Conservation (phyloP, 2,329 filamentous ascomycete genomes). For the Trichophyton schoenleinii region DNA sequence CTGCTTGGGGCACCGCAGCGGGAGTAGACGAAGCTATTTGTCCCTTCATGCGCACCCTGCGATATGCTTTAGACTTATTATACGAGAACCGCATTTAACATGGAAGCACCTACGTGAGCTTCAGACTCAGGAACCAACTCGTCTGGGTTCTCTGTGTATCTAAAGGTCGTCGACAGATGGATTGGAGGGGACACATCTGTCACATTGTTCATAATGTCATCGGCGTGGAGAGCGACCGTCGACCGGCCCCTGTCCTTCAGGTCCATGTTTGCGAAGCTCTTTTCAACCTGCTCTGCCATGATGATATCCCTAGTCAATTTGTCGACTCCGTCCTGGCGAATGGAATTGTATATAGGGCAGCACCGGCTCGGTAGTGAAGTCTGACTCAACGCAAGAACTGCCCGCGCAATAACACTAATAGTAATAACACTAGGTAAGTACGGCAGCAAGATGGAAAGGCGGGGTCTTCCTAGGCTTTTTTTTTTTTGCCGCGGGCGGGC, state of each 20-base stretch:
- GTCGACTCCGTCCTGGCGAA: too few relatives aligned
- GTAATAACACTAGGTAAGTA: too few relatives aligned
- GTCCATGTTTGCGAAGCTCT: neutral
- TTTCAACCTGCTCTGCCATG: neutral
- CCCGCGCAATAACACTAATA: too few relatives aligned
- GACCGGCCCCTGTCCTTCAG: constrained; percentile 35
- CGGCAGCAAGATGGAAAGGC: too few relatives aligned
- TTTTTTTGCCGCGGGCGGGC: neutral
- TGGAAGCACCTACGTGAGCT: constrained; percentile 10
- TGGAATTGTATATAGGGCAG: too few relatives aligned
- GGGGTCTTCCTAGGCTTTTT: too few relatives aligned
- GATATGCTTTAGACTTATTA: neutral
- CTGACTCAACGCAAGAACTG: too few relatives aligned
- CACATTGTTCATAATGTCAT: constrained; percentile 61
- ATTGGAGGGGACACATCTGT: constrained; percentile 77
- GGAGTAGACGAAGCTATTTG: constrained; percentile 62
- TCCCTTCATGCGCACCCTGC: constrained; percentile 13
- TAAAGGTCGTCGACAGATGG: constrained; percentile 84
- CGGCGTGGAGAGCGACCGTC: constrained; percentile 67
- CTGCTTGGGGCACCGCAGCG: constrained; percentile 66
- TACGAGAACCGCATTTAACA: too few relatives aligned
- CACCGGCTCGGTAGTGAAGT: too few relatives aligned
- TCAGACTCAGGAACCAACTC: constrained; percentile 44
- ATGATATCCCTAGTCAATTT: neutral
- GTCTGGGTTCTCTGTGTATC: constrained; percentile 61